Evolutionary conservation across 129 eudicot species (phyloP).

Genomic region (Tagetes erecta): DNA sequence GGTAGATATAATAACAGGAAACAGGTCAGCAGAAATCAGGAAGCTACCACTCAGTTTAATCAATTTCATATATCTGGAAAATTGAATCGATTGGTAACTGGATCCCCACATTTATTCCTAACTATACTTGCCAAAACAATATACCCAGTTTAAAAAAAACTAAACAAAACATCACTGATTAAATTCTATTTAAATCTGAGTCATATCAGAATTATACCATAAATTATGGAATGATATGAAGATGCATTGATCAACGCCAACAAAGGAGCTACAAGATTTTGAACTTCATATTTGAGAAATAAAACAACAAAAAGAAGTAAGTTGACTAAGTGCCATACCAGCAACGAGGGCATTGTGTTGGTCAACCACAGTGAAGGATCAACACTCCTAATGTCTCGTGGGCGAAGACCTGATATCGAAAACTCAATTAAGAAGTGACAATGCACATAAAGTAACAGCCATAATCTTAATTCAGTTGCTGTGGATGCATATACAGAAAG

Average conservation of each 20-base stretch:
- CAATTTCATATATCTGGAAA: background rate
- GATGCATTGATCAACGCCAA: background rate
- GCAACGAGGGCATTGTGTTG: constrained; percentile 88
- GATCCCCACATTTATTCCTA: too few species aligned
- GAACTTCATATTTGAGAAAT: constrained; percentile 10
- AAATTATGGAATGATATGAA: constrained; percentile 11
- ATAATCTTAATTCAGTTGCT: background rate
- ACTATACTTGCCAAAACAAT: background rate
- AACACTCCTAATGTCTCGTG: constrained; percentile 95
- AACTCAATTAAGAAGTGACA: constrained; percentile 11
- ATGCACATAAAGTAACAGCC: constrained; percentile 12
- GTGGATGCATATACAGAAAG: background rate
- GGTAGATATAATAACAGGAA: background rate
- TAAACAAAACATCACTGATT: background rate
- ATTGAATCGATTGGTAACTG: too few species aligned
- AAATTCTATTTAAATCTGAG: background rate
- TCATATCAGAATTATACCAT: constrained; percentile 5
- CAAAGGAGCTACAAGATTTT: constrained; percentile 4
- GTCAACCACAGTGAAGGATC: constrained; percentile 99
- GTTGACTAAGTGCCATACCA: constrained; percentile 53
- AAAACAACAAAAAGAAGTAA: constrained; percentile 1
- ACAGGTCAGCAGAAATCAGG: background rate
- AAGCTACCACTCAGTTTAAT: constrained; percentile 8
- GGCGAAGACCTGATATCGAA: constrained; percentile 76
- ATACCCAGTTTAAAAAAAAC: background rate